These are phyloP conservation scores for Cercospora zeae-maydis DNA, from an alignment of 2,329 filamentous ascomycete species.

Conservation along the genomic window DNA sequence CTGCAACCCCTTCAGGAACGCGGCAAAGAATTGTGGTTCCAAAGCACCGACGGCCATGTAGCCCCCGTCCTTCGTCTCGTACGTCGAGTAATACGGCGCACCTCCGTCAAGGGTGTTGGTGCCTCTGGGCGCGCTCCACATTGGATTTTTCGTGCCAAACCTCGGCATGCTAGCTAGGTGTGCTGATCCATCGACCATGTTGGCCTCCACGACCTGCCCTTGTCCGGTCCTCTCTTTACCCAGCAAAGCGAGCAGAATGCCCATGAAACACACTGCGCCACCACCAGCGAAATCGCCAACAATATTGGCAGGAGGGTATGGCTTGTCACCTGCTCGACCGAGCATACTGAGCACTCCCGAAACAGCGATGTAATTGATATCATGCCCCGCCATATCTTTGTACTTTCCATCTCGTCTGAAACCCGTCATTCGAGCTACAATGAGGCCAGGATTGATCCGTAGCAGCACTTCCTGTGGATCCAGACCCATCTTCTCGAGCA, in stretches of 20 bases:
- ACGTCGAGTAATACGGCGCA: constrained; percentile 84
- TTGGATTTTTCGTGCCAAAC: constrained; percentile 58
- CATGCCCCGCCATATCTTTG: constrained; percentile 83
- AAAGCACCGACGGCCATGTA: constrained; percentile 85
- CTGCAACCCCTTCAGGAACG: constrained; percentile 63
- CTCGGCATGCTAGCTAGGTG: constrained; percentile 78
- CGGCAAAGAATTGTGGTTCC: constrained; percentile 78
- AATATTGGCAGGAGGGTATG: constrained; percentile 77
- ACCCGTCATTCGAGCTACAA: constrained; percentile 83
- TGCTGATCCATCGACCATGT: constrained; percentile 88
- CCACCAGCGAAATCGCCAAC: constrained; percentile 90
- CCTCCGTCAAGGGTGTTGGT: constrained; percentile 79
- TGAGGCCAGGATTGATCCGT: constrained; percentile 66
- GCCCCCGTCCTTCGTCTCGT: constrained; percentile 73
- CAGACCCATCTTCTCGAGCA: constrained; percentile 79
- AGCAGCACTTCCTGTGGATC: constrained; percentile 64
- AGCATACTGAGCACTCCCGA: constrained; percentile 75
- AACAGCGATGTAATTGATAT: constrained; percentile 94
- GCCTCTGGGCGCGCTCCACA: constrained; percentile 64
- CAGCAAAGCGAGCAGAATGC: constrained; percentile 75
- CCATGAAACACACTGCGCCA: constrained; percentile 75
- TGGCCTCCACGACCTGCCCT: constrained; percentile 89
- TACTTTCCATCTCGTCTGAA: constrained; percentile 87
- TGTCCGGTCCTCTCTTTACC: constrained; percentile 59
- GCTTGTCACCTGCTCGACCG: constrained; percentile 65